A percentile compares a stretch with the other conserved stretches of the same genome.
Conservation (phyloP, 1,284 basidiomycete genomes). For the Lignosus rhinocerotis region DNA sequence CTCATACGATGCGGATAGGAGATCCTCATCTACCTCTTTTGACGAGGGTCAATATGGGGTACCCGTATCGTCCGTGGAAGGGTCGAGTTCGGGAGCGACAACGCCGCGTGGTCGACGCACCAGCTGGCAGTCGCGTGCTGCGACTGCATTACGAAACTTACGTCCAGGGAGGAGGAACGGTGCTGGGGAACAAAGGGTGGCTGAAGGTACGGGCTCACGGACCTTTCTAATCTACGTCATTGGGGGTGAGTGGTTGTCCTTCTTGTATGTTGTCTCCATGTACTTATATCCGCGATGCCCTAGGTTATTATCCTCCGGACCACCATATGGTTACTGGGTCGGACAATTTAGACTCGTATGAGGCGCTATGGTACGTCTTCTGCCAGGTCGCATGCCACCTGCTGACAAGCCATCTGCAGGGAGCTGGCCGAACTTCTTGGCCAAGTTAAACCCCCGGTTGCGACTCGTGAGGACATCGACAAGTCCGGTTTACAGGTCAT, state of each 20-base stretch:
- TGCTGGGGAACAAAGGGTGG: slow-evolving; percentile 27
- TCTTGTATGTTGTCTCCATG: slow-evolving; percentile 3
- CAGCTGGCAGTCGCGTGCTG: slow-evolving; percentile 40
- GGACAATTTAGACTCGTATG: slow-evolving; percentile 74
- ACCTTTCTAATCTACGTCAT: slow-evolving; percentile 84
- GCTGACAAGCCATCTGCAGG: slow-evolving; percentile 36
- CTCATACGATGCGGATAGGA: slow-evolving; percentile 8
- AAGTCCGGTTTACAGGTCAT: slow-evolving; percentile 77
- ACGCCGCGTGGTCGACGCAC: slow-evolving; percentile 26
- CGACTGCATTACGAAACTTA: slow-evolving; percentile 57
- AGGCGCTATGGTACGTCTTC: slow-evolving; percentile 63
- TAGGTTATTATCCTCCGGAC: slow-evolving; percentile 84
- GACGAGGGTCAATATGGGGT: slow-evolving; percentile 15
- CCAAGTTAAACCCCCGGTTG: slow-evolving; percentile 78
- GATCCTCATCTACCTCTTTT: background rate
- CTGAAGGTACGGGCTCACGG: slow-evolving; percentile 51
- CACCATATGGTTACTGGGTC: slow-evolving; percentile 82
- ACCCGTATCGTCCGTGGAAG: slow-evolving; percentile 5
- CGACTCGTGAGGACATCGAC: slow-evolving; percentile 78
- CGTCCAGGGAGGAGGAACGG: slow-evolving; percentile 43
- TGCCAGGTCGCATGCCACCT: slow-evolving; percentile 6
- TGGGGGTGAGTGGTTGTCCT: slow-evolving; percentile 49
- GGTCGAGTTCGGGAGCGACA: background rate
- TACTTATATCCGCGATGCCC: background rate
- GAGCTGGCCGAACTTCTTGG: slow-evolving; percentile 78